Evolutionary conservation across 805 yeast species (phyloP).

Genomic region (Kuraishia piskuri): DNA sequence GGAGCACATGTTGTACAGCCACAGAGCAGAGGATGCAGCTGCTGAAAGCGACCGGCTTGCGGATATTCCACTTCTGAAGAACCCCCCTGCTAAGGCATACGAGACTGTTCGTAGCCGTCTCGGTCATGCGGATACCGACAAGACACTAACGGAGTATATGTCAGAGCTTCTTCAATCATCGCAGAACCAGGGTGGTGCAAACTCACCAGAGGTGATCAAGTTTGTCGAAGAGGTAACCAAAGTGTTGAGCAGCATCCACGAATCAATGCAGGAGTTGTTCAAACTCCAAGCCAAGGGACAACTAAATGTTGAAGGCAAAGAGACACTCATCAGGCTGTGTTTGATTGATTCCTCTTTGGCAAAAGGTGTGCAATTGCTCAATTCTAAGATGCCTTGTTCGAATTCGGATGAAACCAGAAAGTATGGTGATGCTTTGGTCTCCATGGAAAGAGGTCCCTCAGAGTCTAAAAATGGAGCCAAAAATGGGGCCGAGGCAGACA

Average conservation of each 20-base stretch:
- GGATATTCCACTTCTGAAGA: background rate
- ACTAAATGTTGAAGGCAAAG: conserved; percentile 64
- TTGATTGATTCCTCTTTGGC: conserved; percentile 63
- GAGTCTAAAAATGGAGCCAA: background rate
- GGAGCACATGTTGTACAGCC: conserved; percentile 43
- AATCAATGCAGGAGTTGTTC: conserved; percentile 47
- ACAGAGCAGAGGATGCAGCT: conserved; percentile 8
- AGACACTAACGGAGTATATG: conserved; percentile 1
- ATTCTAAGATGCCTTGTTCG: conserved; percentile 6
- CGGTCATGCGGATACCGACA: background rate
- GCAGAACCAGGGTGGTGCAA: conserved; percentile 2
- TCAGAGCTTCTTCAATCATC: conserved; percentile 1
- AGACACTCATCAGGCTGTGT: conserved; percentile 58
- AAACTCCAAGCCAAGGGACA: conserved; percentile 45
- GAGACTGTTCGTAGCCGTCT: conserved; percentile 7
- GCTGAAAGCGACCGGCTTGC: background rate
- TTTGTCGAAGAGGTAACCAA: conserved; percentile 31
- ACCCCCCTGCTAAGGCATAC: conserved; percentile 2
- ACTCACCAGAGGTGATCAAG: conserved; percentile 10
- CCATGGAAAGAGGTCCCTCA: background rate
- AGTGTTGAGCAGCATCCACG: conserved; percentile 33
- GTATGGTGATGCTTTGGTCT: background rate
- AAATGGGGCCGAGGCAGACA: background rate
- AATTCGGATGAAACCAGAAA: background rate
- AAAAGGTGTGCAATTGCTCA: conserved; percentile 35